Conservation (phyloP, 2,329 filamentous ascomycete species). For the Lachnellula occidentalis region DNA sequence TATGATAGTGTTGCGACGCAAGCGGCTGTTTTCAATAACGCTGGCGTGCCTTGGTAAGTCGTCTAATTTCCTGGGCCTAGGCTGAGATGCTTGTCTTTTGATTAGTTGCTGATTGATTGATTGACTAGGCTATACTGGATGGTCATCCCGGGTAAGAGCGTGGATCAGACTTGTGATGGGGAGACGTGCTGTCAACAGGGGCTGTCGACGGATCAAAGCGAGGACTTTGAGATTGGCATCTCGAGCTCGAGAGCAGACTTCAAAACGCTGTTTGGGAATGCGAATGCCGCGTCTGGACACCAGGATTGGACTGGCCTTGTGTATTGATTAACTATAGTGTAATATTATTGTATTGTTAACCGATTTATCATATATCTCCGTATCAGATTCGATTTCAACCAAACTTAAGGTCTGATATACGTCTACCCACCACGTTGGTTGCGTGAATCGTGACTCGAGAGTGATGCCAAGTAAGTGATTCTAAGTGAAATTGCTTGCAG, state of each 20-base stretch:
- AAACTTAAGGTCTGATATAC: too few species aligned
- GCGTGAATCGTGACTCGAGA: too few species aligned
- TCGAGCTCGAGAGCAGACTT: not conserved
- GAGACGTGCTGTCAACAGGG: not conserved
- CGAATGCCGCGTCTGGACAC: not conserved
- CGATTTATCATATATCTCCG: too few species aligned
- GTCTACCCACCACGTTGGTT: too few species aligned
- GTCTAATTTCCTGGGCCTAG: not conserved
- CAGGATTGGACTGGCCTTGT: not conserved
- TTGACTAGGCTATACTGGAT: not conserved
- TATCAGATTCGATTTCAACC: too few species aligned
- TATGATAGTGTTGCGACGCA: slow-evolving; percentile 7
- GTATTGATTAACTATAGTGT: not conserved
- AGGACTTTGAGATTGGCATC: not conserved
- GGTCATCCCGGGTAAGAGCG: not conserved
- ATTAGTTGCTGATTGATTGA: not conserved
- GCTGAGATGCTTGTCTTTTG: not conserved
- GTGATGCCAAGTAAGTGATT: too few species aligned
- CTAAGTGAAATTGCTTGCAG: too few species aligned
- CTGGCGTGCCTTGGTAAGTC: slow-evolving; percentile 7
- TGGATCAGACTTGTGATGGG: not conserved
- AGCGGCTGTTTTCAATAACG: slow-evolving; percentile 7
- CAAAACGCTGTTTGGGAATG: not conserved
- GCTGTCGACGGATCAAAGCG: not conserved
- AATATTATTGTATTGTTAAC: too few species aligned